Base-by-base conservation (phyloP, 345 rosid species). In the Ricinus communis region DNA sequence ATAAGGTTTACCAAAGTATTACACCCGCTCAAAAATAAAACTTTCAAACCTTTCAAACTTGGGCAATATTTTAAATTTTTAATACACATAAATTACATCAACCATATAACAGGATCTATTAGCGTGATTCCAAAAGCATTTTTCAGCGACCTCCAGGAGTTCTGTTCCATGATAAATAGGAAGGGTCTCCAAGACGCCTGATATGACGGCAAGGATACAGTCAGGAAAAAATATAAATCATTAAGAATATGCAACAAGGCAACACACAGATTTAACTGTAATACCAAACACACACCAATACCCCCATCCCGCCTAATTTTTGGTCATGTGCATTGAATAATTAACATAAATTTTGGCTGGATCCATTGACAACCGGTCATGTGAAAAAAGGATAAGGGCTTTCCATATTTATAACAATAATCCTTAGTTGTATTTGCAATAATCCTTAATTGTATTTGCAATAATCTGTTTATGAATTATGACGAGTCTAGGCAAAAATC, bases 111-210 rank as follows among this genome's bases (percentile, higher is more conserved):
- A n/a, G n/a, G n/a, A n/a, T n/a, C n/a, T n/a, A n/a, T n/a, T n/a
- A 3, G 30, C 3, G 64, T 27, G 13, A n/a, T 57, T 55, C 31
- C 57, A 4, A 25, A 5, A 18, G 21, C 47, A 30, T 41, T 51
- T 59, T 15, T 77, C 55, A 77, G 56, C 73, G 66, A 11, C 73
- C 91, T 30, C 93, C 88, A 0, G 98, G 96, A 68, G 74, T 85
- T 79, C 93, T 88, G 82, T 92, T 92, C 99, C 99, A 95, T n/a
- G 97, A 90, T 77, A 95, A 74, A 75, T 92, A 92, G 2, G 98
- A 82, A 21, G 99, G 98, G 82, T 95, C 99, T 74, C 96, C 97
- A 55, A 90, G 93, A 60, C 86, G 96, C 90, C 98, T 95, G 88
- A 28, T 67, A 65, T 73, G 25, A 52, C 18, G 30, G 14, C 45